A percentile compares a stretch with the other conserved stretches of the same genome.
These are phyloP conservation scores for Peronospora destructor DNA, from an alignment of 352 stramenopile species.

Conservation along the genomic window DNA sequence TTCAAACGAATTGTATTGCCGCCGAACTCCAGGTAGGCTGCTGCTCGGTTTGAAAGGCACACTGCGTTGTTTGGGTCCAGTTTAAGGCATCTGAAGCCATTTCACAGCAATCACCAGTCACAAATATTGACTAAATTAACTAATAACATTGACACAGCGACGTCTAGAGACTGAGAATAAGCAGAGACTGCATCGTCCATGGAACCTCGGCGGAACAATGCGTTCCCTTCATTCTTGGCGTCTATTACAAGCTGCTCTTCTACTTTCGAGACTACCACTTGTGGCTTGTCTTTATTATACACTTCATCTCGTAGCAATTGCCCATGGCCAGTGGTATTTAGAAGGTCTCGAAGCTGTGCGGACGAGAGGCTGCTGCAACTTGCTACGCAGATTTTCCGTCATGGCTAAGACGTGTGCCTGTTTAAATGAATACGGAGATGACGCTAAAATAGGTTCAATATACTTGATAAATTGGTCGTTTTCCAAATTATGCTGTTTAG, in stretches of 20 bases:
- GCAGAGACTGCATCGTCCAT: conserved; percentile 33
- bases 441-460: no score
- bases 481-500: no score
- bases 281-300: background rate
- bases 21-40: conserved; percentile 48
- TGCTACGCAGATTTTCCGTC: conserved; percentile 13
- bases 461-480: no score
- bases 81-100: conserved; percentile 36
- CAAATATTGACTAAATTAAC: background rate
- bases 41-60: conserved; percentile 61
- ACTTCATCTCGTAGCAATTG: conserved; percentile 13
- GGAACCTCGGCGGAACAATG: conserved; percentile 34
- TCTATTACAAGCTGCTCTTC: conserved; percentile 28
- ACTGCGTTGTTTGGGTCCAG: conserved; percentile 33
- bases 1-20: background rate
- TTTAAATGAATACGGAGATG: no score
- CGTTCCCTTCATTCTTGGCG: conserved; percentile 50
- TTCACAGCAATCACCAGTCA: background rate
- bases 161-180: conserved; percentile 37
- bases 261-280: conserved; percentile 1
- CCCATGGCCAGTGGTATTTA: conserved; percentile 30
- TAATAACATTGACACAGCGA: background rate
- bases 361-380: conserved; percentile 36
- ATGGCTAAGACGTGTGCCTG: conserved; percentile 1
- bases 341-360: conserved; percentile 22